phyloP scores from a whole-genome alignment of 2,329 filamentous ascomycete species.

The Trichoderma breve region DNA sequence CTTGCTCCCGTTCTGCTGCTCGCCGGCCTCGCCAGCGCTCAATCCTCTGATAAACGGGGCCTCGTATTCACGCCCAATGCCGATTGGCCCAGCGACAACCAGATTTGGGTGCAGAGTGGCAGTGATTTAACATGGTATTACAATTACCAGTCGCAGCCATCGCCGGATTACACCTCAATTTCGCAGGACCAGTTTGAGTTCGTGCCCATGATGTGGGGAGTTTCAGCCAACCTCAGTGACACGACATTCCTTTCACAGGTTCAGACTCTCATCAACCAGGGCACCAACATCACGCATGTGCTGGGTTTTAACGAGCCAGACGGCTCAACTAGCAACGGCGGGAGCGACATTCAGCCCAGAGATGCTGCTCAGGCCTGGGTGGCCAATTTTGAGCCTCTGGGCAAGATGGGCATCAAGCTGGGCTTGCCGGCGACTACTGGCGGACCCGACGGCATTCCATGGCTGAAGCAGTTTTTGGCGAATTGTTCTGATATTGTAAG shows the following conservation, averaged over 20 bases:
- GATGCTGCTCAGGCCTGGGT: conserved; percentile 69
- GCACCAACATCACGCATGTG: conserved; percentile 62
- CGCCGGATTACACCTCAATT: conserved; percentile 47
- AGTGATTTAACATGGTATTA: conserved; percentile 79
- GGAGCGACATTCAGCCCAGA: conserved; percentile 58
- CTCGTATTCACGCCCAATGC: conserved; percentile 64
- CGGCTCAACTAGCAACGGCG: conserved; percentile 52
- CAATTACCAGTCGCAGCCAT: conserved; percentile 66
- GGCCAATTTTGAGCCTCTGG: conserved; percentile 67
- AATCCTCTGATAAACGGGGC: conserved; percentile 61
- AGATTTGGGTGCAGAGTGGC: conserved; percentile 57
- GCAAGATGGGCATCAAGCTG: conserved; percentile 60
- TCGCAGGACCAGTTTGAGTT: conserved; percentile 63
- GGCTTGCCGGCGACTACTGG: conserved; percentile 72
- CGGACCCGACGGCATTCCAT: conserved; percentile 56
- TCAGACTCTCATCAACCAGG: conserved; percentile 53
- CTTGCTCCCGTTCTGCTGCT: conserved; percentile 23
- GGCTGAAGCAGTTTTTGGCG: conserved; percentile 64
- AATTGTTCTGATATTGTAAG: conserved; percentile 62
- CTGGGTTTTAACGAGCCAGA: conserved; percentile 83
- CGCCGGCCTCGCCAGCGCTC: conserved; percentile 28
- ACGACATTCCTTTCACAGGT: conserved; percentile 62
- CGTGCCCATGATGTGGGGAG: conserved; percentile 79
- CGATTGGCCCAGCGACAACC: conserved; percentile 58
- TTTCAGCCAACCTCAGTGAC: conserved; percentile 46